Conservation (phyloP, 352 stramenopile genomes). For the Plasmopara viticola region DNA sequence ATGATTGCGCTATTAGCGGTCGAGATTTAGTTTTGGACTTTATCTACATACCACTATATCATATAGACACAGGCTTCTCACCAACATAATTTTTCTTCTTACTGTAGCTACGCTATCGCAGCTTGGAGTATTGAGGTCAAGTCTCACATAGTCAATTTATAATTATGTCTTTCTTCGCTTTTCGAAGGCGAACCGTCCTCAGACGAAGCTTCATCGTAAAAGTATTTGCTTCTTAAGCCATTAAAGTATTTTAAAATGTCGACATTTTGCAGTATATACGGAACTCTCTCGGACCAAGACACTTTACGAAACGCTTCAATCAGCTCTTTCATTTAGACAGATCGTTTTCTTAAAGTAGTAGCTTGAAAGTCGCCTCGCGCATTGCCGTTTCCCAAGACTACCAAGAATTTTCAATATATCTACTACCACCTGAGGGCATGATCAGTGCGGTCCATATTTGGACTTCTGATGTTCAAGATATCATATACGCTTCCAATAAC, state of each 20-base stretch:
- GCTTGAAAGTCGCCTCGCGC: not conserved
- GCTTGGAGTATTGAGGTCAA: constrained; percentile 6
- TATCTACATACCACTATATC: too few species aligned
- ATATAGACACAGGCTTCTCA: too few species aligned
- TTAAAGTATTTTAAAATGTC: not conserved
- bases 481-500: not conserved
- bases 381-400: not conserved
- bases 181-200: too few species aligned
- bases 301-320: not conserved
- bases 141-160: constrained; percentile 6
- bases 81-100: not conserved
- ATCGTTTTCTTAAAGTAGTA: not conserved
- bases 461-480: not conserved
- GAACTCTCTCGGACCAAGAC: not conserved
- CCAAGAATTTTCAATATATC: not conserved
- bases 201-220: not conserved
- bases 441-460: not conserved
- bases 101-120: not conserved
- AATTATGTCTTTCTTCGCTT: constrained; percentile 3
- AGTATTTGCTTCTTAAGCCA: not conserved
- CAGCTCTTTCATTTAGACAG: not conserved
- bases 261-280: not conserved
- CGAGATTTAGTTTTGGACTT: too few species aligned
- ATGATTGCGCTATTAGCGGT: too few species aligned
- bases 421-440: not conserved